These are phyloP conservation scores for Articulospora tetracladia DNA, from an alignment of 495 filamentous ascomycete genomes.

Conservation along the genomic window DNA sequence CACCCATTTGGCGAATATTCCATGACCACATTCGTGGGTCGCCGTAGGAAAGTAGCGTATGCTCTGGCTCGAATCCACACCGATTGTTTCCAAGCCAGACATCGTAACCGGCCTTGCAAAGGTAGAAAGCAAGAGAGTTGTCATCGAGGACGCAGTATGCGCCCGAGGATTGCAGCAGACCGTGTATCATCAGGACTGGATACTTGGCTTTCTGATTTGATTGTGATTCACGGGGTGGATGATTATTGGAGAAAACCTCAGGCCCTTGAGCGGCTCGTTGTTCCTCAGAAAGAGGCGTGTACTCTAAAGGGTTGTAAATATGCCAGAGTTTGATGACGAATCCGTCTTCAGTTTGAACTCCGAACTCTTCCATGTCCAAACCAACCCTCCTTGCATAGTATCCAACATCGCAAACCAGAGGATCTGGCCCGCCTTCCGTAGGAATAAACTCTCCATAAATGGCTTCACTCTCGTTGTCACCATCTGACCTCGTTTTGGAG, in stretches of 20 bases:
- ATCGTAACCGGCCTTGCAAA: conserved; percentile 91
- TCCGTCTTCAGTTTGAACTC: conserved; percentile 92
- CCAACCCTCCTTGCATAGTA: conserved; percentile 91
- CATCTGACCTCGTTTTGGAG: conserved; percentile 37
- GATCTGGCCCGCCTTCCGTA: conserved; percentile 76
- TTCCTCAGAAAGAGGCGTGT: conserved; percentile 39
- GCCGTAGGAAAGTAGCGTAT: conserved; percentile 60
- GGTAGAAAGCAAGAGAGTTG: conserved; percentile 83
- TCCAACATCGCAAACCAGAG: conserved; percentile 68
- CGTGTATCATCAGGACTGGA: conserved; percentile 85
- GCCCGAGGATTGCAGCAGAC: conserved; percentile 81
- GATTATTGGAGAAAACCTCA: conserved; percentile 30
- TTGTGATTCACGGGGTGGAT: conserved; percentile 15
- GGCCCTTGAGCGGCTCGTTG: conserved; percentile 37
- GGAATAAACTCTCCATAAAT: conserved; percentile 56
- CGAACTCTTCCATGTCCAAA: conserved; percentile 76
- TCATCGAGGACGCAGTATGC: conserved; percentile 92
- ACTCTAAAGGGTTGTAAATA: conserved; percentile 80
- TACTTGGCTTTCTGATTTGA: conserved; percentile 50
- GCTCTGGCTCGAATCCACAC: conserved; percentile 78
- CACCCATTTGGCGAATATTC: conserved; percentile 94
- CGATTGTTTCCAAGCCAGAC: conserved; percentile 97
- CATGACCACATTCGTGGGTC: conserved; percentile 97
- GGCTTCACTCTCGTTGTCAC: conserved; percentile 35
- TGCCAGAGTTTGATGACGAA: conserved; percentile 89